These are phyloP conservation scores for Coemansia sp. DNA, from an alignment of 192 early-diverging fungal genomes.

Conservation along the genomic window DNA sequence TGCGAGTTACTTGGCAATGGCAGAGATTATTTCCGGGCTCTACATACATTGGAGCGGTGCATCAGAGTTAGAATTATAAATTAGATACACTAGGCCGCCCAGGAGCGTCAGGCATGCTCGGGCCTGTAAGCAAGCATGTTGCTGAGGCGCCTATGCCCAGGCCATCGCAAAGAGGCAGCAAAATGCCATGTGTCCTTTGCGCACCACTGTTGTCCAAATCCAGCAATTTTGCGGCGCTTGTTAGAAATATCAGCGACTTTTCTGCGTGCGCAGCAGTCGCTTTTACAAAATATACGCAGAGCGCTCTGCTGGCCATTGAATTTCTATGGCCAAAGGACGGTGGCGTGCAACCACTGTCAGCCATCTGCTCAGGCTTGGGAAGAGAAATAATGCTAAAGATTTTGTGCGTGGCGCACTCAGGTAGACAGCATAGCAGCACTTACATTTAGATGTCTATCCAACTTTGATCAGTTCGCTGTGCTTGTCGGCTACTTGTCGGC, in stretches of 20 bases:
- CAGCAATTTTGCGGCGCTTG: slow-evolving; percentile 7
- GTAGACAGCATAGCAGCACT: not conserved
- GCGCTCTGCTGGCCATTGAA: not conserved
- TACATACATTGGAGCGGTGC: not conserved
- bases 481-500: not conserved
- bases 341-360: slow-evolving; percentile 1
- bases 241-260: not conserved
- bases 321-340: not conserved
- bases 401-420: slow-evolving; percentile 7
- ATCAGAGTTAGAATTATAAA: not conserved
- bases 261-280: not conserved
- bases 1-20: not conserved
- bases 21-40: not conserved
- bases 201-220: not conserved
- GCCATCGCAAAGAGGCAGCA: not conserved
- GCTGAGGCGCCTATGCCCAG: not conserved
- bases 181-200: not conserved
- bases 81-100: not conserved
- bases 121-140: not conserved
- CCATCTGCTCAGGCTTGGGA: not conserved
- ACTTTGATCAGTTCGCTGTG: not conserved
- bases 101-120: not conserved
- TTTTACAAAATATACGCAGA: not conserved
- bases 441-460: not conserved
- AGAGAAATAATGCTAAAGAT: not conserved